Evolutionary conservation across 2,329 filamentous ascomycete genomes (phyloP).

Genomic region (Aspergillus sp.): DNA sequence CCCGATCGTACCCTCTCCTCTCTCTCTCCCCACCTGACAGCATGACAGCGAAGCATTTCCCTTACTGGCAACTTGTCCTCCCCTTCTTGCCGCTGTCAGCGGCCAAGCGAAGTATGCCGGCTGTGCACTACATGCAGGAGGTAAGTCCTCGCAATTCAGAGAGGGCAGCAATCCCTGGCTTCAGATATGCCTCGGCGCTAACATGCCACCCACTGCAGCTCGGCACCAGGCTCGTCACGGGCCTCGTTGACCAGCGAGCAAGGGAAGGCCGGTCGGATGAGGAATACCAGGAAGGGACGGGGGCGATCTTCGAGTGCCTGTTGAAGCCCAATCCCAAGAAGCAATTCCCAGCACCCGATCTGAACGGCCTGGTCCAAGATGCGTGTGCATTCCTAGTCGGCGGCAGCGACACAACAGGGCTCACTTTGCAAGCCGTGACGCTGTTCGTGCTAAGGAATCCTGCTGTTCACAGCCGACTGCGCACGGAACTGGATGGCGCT

Average conservation of each 20-base stretch:
- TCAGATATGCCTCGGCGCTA: background rate
- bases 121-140: background rate
- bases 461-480: background rate
- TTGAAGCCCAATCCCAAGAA: background rate
- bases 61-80: background rate
- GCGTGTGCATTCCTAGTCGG: background rate
- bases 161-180: background rate
- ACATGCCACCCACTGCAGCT: background rate
- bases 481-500: background rate
- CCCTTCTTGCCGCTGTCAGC: background rate
- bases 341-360: background rate
- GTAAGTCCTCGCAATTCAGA: background rate
- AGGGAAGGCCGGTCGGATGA: background rate
- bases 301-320: background rate
- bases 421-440: background rate
- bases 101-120: background rate
- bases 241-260: background rate
- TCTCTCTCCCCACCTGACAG: too few relatives aligned
- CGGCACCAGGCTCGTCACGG: background rate
- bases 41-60: background rate
- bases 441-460: background rate
- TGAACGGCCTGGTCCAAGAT: background rate
- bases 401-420: background rate
- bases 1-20: too few relatives aligned
- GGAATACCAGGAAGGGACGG: background rate